Evolutionary conservation across 108 stramenopile genomes (phyloP), one percentile per base, ranked within the genome.

Genomic region (Pelagomonas calceolata): DNA sequence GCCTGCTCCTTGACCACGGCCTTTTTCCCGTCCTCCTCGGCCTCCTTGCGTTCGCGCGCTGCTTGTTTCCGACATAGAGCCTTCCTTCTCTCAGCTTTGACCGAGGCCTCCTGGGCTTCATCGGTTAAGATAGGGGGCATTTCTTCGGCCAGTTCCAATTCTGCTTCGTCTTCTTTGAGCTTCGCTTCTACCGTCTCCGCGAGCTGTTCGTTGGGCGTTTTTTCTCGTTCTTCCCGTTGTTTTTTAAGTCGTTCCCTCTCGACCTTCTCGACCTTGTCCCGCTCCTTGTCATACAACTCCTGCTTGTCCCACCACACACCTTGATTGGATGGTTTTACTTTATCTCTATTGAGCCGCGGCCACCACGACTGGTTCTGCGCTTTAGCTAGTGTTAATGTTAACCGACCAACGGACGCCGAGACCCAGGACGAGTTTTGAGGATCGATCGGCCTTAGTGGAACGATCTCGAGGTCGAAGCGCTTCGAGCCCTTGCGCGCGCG

Each of bases 291-390:
- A 46, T 74, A 70, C 44, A 68, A 44, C 43, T 79, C 81, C 35
- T 72, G 63, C 73, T 77, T 76, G 34, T 71, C 37, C 79, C 79
- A 80, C 81, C 81, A 82, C 29, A 67, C 60, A 67, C 79, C 78
- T 76, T 79, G 73, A 64, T 82, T 80, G 32, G 71, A 66, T 9
- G 77, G 79, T 34, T 82, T 82, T 30, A 67, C 65, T 0, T 32
- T 64, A 4, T 66, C 68, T n/a, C 39, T 68, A 44, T 70, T 65
- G 12, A 82, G 73, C 15, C 73, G 45, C 34, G 79, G 74, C 81
- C 81, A 82, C 34, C 36, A 34, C 15, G 33, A 65, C 31, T 33
- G 31, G 21, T 21, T 10, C 7, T 35, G n/a, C 12, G 68, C 66
- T 79, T 82, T 82, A 21, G 34, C n/a, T 5, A 82, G 68, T 31